Conservation (phyloP, 768 basidiomycete species). For the Boletales sp. region DNA sequence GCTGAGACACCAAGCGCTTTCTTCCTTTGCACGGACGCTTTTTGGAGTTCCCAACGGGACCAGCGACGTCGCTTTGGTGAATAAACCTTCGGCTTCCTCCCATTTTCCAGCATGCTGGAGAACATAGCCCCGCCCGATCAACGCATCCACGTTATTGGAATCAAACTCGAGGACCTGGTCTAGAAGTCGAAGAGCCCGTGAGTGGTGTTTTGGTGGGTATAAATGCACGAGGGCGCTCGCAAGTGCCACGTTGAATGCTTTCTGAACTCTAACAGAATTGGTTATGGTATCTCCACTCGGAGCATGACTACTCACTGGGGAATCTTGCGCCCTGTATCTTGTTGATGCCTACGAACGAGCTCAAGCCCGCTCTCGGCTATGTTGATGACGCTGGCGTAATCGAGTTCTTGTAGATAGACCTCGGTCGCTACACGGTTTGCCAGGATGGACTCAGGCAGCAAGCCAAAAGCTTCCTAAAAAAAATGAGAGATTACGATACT, state of each 20-base stretch:
- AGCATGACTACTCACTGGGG: conserved; percentile 37
- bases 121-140: conserved; percentile 77
- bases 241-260: conserved; percentile 67
- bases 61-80: conserved; percentile 53
- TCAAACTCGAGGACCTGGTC: conserved; percentile 65
- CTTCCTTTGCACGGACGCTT: conserved; percentile 69
- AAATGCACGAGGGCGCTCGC: conserved; percentile 79
- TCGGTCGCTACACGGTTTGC: conserved; percentile 64
- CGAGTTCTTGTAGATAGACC: conserved; percentile 62
- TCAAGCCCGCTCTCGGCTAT: conserved; percentile 69
- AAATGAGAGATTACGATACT: conserved; percentile 1
- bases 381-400: conserved; percentile 71
- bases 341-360: conserved; percentile 50
- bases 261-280: conserved; percentile 46
- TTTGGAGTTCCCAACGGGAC: conserved; percentile 43
- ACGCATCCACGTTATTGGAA: conserved; percentile 57
- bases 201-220: conserved; percentile 87
- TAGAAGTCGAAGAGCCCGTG: conserved; percentile 69
- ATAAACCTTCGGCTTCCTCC: conserved; percentile 60
- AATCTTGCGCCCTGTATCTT: conserved; percentile 53
- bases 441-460: conserved; percentile 54
- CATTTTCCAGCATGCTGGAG: conserved; percentile 62
- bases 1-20: conserved; percentile 75
- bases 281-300: neutral
- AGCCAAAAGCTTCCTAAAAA: conserved; percentile 52